Base-by-base conservation (phyloP, 495 filamentous ascomycete genomes). In the Penicillium cinerascens region DNA sequence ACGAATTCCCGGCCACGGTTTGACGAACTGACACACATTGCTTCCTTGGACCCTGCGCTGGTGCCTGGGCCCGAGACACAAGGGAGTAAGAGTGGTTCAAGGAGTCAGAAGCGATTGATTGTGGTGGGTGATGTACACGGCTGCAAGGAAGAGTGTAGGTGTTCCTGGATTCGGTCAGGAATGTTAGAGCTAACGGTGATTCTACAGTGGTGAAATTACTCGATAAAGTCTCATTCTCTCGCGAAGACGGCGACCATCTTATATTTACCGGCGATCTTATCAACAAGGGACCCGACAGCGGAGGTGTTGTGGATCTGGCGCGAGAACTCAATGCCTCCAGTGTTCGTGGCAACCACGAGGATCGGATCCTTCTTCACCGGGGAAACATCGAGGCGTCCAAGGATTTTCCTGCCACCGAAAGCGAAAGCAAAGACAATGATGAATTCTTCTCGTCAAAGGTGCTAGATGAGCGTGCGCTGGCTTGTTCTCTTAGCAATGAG, bases 271-370 rank as follows among this genome's bases (percentile, higher is more conserved):
- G 93, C 8, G 92, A 97, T 64, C 74, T 96, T 55, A 83, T 97
- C 58, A 83, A 85, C 58, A 96, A 95, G 67, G 93, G 93, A 7
- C 92, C 92, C 9, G 85, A 95, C 62, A 92, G 87, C 49, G 44
- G 71, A 1, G 89, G 88, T 25, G 90, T 96, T 0, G 76, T 98
- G 25, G 82, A 89, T 49, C 69, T 91, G 15, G 88, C 85, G 10
- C 84, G 86, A 51, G 63, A 76, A 13, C 67, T 88, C 22, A 78
- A 77, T 15, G 92, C 92, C 3, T 86, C 84, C 26, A 88, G 82
- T 50, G 90, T 97, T 1, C 83, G 93, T 22, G 93, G 93, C 13
- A 97, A 98, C 70, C 91, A 97, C 68, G 93, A 98, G 63, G 90
- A 98, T 60, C 78, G 83, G 9, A 77, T 96, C 11, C 73, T 95